phyloP scores from a whole-genome alignment of 306 rosid species.

The Citrullus amarus region DNA sequence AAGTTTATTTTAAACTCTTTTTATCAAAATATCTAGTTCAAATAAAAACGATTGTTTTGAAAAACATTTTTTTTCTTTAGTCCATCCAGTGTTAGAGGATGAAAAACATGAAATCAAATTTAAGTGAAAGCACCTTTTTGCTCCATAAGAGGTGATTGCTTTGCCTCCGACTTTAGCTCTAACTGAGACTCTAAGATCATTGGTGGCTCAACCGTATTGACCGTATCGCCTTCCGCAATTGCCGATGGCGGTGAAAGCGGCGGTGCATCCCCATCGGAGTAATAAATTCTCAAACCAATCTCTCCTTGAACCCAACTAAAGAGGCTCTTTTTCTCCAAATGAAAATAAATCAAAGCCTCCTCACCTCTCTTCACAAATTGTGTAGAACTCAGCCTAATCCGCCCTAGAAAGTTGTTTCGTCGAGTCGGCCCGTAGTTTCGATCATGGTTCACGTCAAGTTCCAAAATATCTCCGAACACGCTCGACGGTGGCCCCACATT shows the following conservation, averaged over 20 bases:
- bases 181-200: too few species aligned
- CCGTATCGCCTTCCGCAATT: background rate
- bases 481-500: slow-evolving; percentile 38
- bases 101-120: too few species aligned
- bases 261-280: slow-evolving; percentile 15
- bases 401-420: slow-evolving; percentile 51
- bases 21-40: too few species aligned
- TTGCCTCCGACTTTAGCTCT: background rate
- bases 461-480: slow-evolving; percentile 51
- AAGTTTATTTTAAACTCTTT: too few species aligned
- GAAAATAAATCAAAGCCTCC: slow-evolving; percentile 70
- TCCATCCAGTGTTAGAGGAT: too few species aligned
- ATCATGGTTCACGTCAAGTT: slow-evolving; percentile 57
- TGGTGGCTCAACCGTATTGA: slow-evolving; percentile 11
- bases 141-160: background rate
- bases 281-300: slow-evolving; percentile 66
- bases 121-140: background rate
- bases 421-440: slow-evolving; percentile 41
- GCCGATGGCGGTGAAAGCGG: slow-evolving; percentile 3
- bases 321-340: slow-evolving; percentile 45
- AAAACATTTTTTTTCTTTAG: too few species aligned
- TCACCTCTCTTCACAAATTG: slow-evolving; percentile 77
- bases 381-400: slow-evolving; percentile 40
- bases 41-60: too few species aligned
- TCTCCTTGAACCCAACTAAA: slow-evolving; percentile 52